Evolutionary conservation across 352 stramenopile species (phyloP).

Genomic region (Halophytophthora batemanensis): DNA sequence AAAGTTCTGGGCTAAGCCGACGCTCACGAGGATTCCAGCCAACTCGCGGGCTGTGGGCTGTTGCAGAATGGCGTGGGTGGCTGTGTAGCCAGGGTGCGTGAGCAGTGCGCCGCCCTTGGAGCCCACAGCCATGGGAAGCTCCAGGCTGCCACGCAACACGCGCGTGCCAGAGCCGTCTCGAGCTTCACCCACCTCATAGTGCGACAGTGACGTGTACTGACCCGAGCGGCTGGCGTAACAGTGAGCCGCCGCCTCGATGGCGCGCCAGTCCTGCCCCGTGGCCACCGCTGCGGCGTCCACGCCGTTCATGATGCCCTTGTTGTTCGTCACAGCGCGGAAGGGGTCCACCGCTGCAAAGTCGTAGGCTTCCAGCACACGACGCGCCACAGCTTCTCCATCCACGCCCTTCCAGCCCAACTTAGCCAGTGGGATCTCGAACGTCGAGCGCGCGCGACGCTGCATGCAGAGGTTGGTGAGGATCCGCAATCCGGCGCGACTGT

Average conservation of each 20-base stretch:
- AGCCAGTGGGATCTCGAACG: conserved; percentile 69
- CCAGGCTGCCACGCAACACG: conserved; percentile 65
- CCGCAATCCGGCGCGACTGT: conserved; percentile 66
- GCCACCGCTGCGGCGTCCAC: conserved; percentile 79
- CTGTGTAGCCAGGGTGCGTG: conserved; percentile 76
- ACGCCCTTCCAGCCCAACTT: conserved; percentile 84
- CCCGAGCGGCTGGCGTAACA: conserved; percentile 77
- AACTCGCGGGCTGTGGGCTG: conserved; percentile 61
- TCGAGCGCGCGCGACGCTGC: conserved; percentile 63
- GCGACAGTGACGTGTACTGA: conserved; percentile 78
- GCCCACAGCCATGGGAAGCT: conserved; percentile 78
- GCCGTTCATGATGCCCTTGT: conserved; percentile 90
- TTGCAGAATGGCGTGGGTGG: conserved; percentile 75
- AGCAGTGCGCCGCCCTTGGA: conserved; percentile 81
- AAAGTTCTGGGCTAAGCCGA: conserved; percentile 86
- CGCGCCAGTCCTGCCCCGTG: conserved; percentile 83
- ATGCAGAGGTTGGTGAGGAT: conserved; percentile 90
- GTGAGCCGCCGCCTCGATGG: conserved; percentile 80
- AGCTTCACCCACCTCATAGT: conserved; percentile 54
- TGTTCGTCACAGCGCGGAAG: conserved; percentile 85
- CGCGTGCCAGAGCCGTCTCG: conserved; percentile 30
- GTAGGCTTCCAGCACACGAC: conserved; percentile 79
- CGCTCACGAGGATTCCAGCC: conserved; percentile 70
- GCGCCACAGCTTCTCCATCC: conserved; percentile 65
- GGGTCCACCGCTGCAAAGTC: conserved; percentile 83